Conservation (phyloP, 768 basidiomycete genomes). For the Austroboletus eburneus region DNA sequence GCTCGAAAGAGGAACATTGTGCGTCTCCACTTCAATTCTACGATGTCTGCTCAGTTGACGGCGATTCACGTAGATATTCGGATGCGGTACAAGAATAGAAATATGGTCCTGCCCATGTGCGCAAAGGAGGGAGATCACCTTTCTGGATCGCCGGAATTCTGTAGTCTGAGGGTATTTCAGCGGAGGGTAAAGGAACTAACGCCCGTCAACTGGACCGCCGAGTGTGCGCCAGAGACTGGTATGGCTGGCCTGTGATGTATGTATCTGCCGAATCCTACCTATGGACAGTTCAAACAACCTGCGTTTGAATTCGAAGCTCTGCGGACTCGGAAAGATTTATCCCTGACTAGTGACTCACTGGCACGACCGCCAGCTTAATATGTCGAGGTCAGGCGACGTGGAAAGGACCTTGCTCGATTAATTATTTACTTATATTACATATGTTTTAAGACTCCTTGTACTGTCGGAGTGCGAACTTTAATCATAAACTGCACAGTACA, state of each 20-base stretch:
- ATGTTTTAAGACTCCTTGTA: too few relatives aligned
- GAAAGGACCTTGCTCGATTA: too few relatives aligned
- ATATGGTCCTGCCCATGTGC: constrained; percentile 60
- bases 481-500: constrained; percentile 23
- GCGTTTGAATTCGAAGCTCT: too few relatives aligned
- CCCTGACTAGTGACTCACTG: too few relatives aligned
- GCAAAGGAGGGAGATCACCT: constrained; percentile 64
- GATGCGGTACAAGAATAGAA: constrained; percentile 73
- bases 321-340: too few relatives aligned
- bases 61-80: constrained; percentile 49
- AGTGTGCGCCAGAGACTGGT: constrained; percentile 46
- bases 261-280: too few relatives aligned
- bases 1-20: constrained; percentile 41
- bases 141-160: constrained; percentile 68
- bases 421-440: too few relatives aligned
- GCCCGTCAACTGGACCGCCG: constrained; percentile 60
- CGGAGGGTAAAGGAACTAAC: constrained; percentile 61
- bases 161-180: constrained; percentile 61
- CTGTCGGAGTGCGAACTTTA: constrained; percentile 23
- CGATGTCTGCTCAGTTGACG: background rate
- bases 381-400: too few relatives aligned
- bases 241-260: constrained; percentile 1
- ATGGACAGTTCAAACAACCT: too few relatives aligned
- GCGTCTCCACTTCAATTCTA: constrained; percentile 11
- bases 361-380: too few relatives aligned